Conservation (phyloP, 2,329 filamentous ascomycete species). For the Diaporthe vexans region DNA sequence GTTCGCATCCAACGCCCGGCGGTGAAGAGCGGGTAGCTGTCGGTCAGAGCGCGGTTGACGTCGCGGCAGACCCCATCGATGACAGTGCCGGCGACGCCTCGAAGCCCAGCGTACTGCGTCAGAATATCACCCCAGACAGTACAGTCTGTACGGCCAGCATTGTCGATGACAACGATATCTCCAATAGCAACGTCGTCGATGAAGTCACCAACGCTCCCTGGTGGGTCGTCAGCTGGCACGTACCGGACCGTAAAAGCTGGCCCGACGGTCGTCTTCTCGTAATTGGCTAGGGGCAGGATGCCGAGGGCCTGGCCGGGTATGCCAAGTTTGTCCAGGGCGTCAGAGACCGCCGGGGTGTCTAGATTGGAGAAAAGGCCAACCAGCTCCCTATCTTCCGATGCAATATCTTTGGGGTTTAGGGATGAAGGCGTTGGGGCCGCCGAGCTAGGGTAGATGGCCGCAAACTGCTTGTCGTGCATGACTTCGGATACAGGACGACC, state of each 20-base stretch:
- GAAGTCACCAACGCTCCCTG: background rate
- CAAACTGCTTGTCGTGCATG: constrained; percentile 23
- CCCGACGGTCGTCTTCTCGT: background rate
- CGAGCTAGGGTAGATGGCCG: background rate
- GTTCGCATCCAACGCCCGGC: constrained; percentile 1
- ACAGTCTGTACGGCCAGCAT: constrained; percentile 5
- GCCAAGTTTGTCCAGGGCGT: background rate
- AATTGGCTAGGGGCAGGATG: background rate
- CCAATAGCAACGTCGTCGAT: background rate
- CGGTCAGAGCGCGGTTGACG: background rate
- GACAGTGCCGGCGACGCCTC: background rate
- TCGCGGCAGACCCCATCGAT: constrained; percentile 3
- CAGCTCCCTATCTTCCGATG: background rate
- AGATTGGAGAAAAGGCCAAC: background rate
- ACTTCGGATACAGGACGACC: background rate
- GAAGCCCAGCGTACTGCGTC: background rate
- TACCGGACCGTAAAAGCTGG: background rate
- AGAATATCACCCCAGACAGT: constrained; percentile 7
- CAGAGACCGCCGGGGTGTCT: background rate
- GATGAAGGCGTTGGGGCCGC: too few species aligned
- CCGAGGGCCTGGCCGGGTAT: background rate
- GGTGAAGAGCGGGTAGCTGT: background rate
- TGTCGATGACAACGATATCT: constrained; percentile 1
- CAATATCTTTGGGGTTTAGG: background rate
- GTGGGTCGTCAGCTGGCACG: background rate